phyloP scores from a whole-genome alignment of 768 basidiomycete genomes.

The Pisolithus microcarpus region DNA sequence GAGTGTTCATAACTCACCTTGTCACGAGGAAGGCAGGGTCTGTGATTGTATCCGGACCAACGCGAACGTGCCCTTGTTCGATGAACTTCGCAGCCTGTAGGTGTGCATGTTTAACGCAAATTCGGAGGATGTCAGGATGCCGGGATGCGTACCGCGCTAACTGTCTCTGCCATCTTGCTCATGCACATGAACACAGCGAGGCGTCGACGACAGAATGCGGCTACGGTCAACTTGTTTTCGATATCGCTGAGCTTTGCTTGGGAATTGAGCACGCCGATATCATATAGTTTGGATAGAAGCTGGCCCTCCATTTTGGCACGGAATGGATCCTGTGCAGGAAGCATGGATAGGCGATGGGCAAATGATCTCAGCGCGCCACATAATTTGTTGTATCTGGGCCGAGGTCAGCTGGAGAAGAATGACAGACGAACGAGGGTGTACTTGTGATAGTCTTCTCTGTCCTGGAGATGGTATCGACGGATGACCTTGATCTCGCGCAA shows the following conservation, averaged over 20 bases:
- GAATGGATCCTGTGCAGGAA: slow-evolving; percentile 87
- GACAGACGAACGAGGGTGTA: slow-evolving; percentile 23
- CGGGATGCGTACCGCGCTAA: slow-evolving; percentile 68
- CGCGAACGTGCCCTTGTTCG: slow-evolving; percentile 96
- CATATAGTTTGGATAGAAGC: slow-evolving; percentile 91
- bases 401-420: background rate
- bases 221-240: slow-evolving; percentile 90
- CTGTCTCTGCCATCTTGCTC: slow-evolving; percentile 92
- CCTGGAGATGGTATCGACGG: slow-evolving; percentile 91
- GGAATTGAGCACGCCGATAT: slow-evolving; percentile 88
- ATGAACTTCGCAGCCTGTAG: slow-evolving; percentile 92
- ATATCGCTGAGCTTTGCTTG: slow-evolving; percentile 88
- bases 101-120: slow-evolving; percentile 3
- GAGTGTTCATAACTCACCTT: slow-evolving; percentile 39
- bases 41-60: slow-evolving; percentile 91
- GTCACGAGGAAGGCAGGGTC: slow-evolving; percentile 97
- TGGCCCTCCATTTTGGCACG: slow-evolving; percentile 77
- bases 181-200: slow-evolving; percentile 90
- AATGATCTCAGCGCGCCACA: slow-evolving; percentile 80
- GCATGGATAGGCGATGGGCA: slow-evolving; percentile 79
- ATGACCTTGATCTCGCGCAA: slow-evolving; percentile 89
- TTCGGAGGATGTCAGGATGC: background rate
- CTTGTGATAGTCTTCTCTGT: slow-evolving; percentile 93
- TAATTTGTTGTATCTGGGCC: slow-evolving; percentile 82
- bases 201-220: slow-evolving; percentile 86